Conservation (phyloP, 345 rosid species). For the Fremontodendron californicum region DNA sequence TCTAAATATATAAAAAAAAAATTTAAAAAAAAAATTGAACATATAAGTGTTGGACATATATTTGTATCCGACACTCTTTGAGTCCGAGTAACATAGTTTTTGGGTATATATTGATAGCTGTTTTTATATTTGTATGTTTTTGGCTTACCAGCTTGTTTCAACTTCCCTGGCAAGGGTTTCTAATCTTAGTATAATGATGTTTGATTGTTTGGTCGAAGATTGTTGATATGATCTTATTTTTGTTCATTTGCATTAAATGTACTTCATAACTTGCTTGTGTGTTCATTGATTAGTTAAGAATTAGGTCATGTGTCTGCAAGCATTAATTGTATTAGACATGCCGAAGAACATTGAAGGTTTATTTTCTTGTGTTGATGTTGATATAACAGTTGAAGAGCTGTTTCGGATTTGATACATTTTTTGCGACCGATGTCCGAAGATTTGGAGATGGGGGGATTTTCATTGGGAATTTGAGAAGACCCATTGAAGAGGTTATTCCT, state of each 20-base stretch:
- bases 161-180: not conserved
- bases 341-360: not conserved
- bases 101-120: not conserved
- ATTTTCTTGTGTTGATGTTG: constrained; percentile 17
- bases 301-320: not conserved
- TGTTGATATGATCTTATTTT: not conserved
- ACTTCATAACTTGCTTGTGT: not conserved
- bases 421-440: constrained; percentile 84
- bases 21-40: not conserved
- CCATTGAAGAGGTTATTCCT: constrained; percentile 77
- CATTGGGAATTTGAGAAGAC: constrained; percentile 75
- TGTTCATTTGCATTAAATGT: not conserved
- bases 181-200: not conserved
- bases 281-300: not conserved
- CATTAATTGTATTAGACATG: not conserved
- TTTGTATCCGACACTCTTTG: too few species aligned
- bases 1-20: not conserved
- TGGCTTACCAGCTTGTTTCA: not conserved
- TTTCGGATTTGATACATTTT: constrained; percentile 84
- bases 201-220: not conserved
- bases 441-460: constrained; percentile 97
- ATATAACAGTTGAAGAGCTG: constrained; percentile 72
- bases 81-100: not conserved
- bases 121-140: not conserved
- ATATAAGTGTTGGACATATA: too few species aligned